A percentile compares a stretch with the other conserved stretches of the same genome.
phyloP scores from a whole-genome alignment of 495 filamentous ascomycete species.

The Hyphodiscus hymeniophilus region DNA sequence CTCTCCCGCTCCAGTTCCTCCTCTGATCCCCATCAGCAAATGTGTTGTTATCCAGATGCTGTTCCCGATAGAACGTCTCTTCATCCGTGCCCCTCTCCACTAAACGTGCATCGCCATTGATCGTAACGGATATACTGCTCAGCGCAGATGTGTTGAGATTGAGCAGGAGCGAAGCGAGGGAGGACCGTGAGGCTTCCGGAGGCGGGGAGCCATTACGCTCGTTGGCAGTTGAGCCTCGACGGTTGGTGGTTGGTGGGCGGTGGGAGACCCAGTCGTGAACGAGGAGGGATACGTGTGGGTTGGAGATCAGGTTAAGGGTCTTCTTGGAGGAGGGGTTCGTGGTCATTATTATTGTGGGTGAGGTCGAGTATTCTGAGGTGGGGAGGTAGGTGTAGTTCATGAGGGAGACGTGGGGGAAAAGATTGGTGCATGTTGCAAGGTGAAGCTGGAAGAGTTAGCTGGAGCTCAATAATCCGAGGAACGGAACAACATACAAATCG shows the following conservation, averaged over 20 bases:
- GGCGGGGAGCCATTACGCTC: constrained; percentile 45
- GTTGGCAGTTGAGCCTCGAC: constrained; percentile 14
- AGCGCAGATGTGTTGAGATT: constrained; percentile 85
- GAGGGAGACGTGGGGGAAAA: constrained; percentile 86
- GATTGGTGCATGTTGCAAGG: constrained; percentile 76
- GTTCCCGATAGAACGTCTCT: constrained; percentile 69
- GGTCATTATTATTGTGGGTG: constrained; percentile 86
- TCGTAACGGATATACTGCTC: constrained; percentile 85
- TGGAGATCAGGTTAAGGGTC: constrained; percentile 74
- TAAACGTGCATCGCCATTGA: constrained; percentile 74
- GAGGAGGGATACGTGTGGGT: constrained; percentile 87
- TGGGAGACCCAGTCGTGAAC: constrained; percentile 98
- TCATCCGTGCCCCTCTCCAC: constrained; percentile 65
- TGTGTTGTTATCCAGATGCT: constrained; percentile 87
- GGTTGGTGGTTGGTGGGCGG: constrained; percentile 70
- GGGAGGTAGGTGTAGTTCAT: constrained; percentile 99
- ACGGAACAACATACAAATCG: constrained; percentile 61
- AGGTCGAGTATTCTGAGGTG: constrained; percentile 60
- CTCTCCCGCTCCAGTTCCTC: constrained; percentile 8
- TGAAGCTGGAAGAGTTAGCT: constrained; percentile 57
- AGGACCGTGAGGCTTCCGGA: constrained; percentile 54
- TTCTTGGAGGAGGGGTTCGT: constrained; percentile 84
- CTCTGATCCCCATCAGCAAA: constrained; percentile 41
- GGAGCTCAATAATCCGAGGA: not conserved
- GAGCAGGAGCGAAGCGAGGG: constrained; percentile 71